A percentile compares a stretch with the other conserved stretches of the same genome.
Evolutionary conservation across 2,329 filamentous ascomycete species (phyloP).

Genomic region (Colletotrichum abscissum): DNA sequence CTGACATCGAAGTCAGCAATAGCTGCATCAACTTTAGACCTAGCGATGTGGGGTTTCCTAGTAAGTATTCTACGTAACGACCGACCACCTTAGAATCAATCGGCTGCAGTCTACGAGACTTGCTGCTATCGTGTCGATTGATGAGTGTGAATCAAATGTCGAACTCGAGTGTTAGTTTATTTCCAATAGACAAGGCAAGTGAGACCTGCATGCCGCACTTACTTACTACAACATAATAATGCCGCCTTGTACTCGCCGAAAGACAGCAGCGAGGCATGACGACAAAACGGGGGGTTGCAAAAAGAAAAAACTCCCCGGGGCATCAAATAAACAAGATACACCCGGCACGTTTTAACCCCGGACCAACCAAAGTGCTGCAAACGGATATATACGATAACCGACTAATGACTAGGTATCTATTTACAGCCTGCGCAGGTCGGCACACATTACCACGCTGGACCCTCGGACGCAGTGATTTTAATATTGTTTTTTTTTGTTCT

Average conservation of each 20-base stretch:
- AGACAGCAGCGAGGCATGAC: neutral
- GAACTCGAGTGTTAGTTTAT: neutral
- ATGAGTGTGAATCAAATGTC: too few species aligned
- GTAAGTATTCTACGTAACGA: too few species aligned
- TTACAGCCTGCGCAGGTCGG: constrained; percentile 33
- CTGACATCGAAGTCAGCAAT: too few species aligned
- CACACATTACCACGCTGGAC: constrained; percentile 17
- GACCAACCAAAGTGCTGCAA: constrained; percentile 9
- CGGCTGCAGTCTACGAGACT: too few species aligned
- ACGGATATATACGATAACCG: constrained; percentile 26
- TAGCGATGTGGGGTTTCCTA: too few species aligned
- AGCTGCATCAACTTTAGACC: too few species aligned
- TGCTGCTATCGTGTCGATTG: too few species aligned
- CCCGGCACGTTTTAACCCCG: neutral
- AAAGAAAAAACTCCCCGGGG: neutral
- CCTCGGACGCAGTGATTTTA: constrained; percentile 30
- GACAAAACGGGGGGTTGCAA: too few species aligned
- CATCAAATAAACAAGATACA: neutral
- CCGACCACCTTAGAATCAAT: too few species aligned
- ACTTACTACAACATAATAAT: neutral
- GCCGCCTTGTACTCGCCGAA: neutral
- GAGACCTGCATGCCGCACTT: neutral
- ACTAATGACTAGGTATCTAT: constrained; percentile 25
- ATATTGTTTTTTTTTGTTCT: constrained; percentile 10
- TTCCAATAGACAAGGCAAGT: neutral